phyloP scores from a whole-genome alignment of 352 stramenopile species.

The Globisporangium lucens region DNA sequence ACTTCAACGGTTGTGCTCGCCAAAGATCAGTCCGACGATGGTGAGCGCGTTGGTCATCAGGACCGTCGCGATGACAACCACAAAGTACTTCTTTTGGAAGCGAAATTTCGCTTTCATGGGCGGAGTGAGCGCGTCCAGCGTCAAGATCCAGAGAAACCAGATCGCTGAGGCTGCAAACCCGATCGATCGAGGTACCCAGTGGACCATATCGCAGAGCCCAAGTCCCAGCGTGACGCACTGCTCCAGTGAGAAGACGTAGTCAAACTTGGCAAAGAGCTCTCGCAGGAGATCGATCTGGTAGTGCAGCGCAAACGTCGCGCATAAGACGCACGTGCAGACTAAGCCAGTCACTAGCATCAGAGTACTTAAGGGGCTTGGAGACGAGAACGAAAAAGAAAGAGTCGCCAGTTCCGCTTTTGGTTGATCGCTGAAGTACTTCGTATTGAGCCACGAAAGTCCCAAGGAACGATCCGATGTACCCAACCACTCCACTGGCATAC shows the following conservation, averaged over 20 bases:
- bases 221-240: neutral
- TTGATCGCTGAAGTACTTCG: neutral
- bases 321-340: neutral
- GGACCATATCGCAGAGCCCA: neutral
- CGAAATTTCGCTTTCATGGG: neutral
- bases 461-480: neutral
- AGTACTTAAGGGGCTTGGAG: neutral
- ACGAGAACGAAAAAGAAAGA: neutral
- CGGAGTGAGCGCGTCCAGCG: neutral
- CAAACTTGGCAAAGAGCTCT: neutral
- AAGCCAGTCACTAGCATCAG: neutral
- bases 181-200: neutral
- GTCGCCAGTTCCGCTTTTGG: neutral
- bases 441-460: neutral
- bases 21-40: neutral
- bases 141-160: neutral
- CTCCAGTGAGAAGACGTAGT: neutral
- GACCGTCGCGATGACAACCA: neutral
- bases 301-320: neutral
- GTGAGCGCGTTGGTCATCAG: neutral
- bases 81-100: neutral
- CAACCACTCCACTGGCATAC: neutral
- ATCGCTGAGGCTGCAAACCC: neutral
- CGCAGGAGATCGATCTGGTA: neutral
- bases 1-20: neutral